Evolutionary conservation across 148 eudicot species (phyloP), one percentile per base, ranked within the genome.

Genomic region (Rheum nobile): DNA sequence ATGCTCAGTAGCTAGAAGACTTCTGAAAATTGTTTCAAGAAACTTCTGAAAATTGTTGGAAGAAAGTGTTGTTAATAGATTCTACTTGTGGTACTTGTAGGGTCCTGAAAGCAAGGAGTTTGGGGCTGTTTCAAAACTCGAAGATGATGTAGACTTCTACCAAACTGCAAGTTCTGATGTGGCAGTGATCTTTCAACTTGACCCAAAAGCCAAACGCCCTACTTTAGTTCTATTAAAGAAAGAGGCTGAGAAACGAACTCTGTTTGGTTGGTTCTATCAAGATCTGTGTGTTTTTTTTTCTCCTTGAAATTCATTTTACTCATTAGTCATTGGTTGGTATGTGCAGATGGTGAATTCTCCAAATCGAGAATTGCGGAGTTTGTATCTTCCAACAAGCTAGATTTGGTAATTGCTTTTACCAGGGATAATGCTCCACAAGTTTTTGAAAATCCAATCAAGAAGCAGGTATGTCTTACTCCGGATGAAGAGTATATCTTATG

Each of bases 121-220:
- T 42, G 76, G 84, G 71, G 93, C 90, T 74, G 93, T 91, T 57
- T 87, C 97, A 6, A 48, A 77, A 47, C 67, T 72, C 4, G 88
- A 87, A 39, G 90, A 87, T 76, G 87, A 82, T 78, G 80, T 85
- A 0, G 78, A 81, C 72, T 89, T 85, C 65, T 89, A 89, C 61
- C 97, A 94, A 84, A 91, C 98, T 46, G 72, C 78, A 21, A 87
- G 75, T 76, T 84, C 93, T 35, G 86, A 88, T 67, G 93, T 94
- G 37, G 97, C 97, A 17, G 82, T 83, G 84, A 26, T 89, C 74
- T 91, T 94, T 77, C 88, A 85, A 71, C 65, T 94, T 71, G 89
- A 88, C 71, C 74, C 85, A 21, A 52, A 87, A 26, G 87, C 76
- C 55, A 89, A 87, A 70, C 91, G 88, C 59, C 98, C 98, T 4